Evolutionary conservation across 768 basidiomycete genomes (phyloP).

Genomic region (Harrya chromipes): DNA sequence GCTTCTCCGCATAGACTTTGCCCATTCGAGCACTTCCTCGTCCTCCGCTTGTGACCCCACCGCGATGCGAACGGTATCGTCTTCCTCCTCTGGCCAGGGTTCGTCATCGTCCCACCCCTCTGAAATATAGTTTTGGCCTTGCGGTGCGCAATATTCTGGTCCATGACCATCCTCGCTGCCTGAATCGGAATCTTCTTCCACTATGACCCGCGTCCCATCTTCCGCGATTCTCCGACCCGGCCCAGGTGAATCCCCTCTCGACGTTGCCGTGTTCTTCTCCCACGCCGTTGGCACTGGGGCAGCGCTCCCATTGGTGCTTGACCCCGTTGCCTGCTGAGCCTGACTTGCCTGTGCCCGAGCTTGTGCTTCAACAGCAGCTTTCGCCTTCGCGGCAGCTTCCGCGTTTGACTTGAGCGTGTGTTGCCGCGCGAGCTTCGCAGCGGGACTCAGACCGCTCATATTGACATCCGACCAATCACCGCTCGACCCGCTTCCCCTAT

Average conservation of each 20-base stretch:
- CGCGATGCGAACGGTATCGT: slow-evolving; percentile 64
- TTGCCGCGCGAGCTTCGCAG: slow-evolving; percentile 84
- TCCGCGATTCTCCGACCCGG: slow-evolving; percentile 51
- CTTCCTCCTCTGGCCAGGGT: slow-evolving; percentile 68
- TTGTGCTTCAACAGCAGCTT: slow-evolving; percentile 30
- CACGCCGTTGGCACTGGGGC: slow-evolving; percentile 57
- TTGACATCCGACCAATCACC: slow-evolving; percentile 57
- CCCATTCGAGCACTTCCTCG: slow-evolving; percentile 74
- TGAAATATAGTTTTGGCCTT: slow-evolving; percentile 42
- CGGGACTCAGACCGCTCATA: slow-evolving; percentile 80
- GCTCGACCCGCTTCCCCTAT: slow-evolving; percentile 43
- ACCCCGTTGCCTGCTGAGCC: slow-evolving; percentile 17
- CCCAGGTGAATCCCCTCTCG: slow-evolving; percentile 45
- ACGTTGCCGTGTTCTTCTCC: slow-evolving; percentile 78
- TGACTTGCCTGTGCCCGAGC: slow-evolving; percentile 26
- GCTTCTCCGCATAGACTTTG: slow-evolving; percentile 67
- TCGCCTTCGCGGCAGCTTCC: slow-evolving; percentile 42
- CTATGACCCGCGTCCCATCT: slow-evolving; percentile 60
- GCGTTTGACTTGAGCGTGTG: slow-evolving; percentile 87
- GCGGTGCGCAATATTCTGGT: slow-evolving; percentile 32
- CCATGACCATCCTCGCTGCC: slow-evolving; percentile 51
- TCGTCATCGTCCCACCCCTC: slow-evolving; percentile 82
- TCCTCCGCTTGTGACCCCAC: slow-evolving; percentile 35
- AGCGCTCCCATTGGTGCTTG: slow-evolving; percentile 27
- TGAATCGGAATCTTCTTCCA: slow-evolving; percentile 71